Conservation (phyloP, 169 alveolate genomes). For the Plasmodium gonderi region DNA sequence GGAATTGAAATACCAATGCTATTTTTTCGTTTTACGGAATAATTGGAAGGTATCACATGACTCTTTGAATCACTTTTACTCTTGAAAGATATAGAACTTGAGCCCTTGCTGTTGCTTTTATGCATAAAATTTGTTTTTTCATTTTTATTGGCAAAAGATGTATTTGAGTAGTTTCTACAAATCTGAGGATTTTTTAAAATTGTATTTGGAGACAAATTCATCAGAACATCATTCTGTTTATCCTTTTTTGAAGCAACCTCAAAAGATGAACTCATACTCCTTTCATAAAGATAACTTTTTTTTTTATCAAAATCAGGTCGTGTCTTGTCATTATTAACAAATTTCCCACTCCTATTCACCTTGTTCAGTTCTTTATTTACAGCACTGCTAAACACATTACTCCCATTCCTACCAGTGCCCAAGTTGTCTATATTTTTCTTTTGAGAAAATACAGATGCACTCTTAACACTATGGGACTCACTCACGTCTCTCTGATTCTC, state of each 20-base stretch:
- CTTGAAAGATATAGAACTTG: background rate
- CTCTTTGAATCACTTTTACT: background rate
- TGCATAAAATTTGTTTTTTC: background rate
- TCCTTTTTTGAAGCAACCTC: background rate
- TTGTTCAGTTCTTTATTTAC: background rate
- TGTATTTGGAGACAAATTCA: background rate
- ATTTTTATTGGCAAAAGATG: background rate
- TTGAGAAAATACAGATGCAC: background rate
- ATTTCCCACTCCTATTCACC: background rate
- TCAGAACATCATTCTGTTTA: background rate
- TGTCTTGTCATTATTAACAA: background rate
- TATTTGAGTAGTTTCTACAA: background rate
- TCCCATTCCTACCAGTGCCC: background rate
- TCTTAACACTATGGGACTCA: background rate
- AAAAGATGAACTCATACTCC: conserved; percentile 4
- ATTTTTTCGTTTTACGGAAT: conserved; percentile 49
- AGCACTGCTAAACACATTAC: background rate
- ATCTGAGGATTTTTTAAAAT: background rate
- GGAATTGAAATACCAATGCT: conserved; percentile 50
- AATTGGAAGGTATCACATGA: background rate
- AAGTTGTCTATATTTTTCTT: background rate
- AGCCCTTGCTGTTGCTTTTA: background rate
- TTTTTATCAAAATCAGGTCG: background rate
- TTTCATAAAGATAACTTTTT: conserved; percentile 10
- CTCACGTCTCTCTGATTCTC: background rate